Percentiles rank a stretch among this genome's conserved stretches.
Conservation (phyloP, 495 filamentous ascomycete species). For the Symbiotaphrina buchneri region DNA sequence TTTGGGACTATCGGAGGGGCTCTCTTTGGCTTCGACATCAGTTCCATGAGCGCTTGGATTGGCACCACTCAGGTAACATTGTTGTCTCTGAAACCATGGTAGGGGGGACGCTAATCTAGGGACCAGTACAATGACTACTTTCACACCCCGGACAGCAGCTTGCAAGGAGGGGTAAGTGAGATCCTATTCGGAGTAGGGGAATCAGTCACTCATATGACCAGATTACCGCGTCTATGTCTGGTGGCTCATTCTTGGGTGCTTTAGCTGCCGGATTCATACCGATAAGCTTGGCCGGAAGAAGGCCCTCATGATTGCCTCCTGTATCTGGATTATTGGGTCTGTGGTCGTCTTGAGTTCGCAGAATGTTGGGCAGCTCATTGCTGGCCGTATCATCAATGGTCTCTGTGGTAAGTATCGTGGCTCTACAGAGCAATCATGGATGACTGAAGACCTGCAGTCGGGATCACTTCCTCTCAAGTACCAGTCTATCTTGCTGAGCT, state of each 20-base stretch:
- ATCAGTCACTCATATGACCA: constrained; percentile 32
- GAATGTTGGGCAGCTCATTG: constrained; percentile 32
- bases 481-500: constrained; percentile 67
- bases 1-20: not conserved
- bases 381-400: constrained; percentile 47
- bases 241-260: constrained; percentile 52
- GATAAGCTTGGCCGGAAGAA: constrained; percentile 45
- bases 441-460: no score
- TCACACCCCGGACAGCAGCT: not conserved
- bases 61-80: not conserved
- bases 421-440: no score
- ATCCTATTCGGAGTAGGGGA: constrained; percentile 34
- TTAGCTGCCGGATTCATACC: constrained; percentile 40
- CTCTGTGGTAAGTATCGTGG: constrained; percentile 17
- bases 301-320: constrained; percentile 42
- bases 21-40: not conserved
- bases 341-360: constrained; percentile 17
- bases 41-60: not conserved
- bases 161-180: constrained; percentile 31
- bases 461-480: constrained; percentile 51
- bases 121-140: not conserved
- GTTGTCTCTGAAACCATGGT: no score
- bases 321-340: constrained; percentile 53
- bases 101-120: no score
- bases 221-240: constrained; percentile 49